These are phyloP conservation scores for Aspergillus incahuasiensis DNA, from an alignment of 495 filamentous ascomycete genomes.

Conservation along the genomic window DNA sequence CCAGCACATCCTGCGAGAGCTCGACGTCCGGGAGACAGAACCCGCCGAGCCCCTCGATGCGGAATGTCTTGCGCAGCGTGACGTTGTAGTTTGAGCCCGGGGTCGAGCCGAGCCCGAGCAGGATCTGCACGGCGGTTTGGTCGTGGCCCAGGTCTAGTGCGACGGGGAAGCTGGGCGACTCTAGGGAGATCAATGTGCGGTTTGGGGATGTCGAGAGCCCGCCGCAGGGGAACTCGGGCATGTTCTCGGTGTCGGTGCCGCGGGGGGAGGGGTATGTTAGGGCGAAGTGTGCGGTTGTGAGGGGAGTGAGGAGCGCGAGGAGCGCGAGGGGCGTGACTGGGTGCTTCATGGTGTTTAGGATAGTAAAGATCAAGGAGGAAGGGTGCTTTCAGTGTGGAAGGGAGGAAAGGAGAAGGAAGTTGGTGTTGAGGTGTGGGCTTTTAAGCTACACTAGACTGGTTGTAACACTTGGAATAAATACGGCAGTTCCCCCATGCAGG, in stretches of 20 bases:
- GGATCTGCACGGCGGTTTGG: slow-evolving; percentile 51
- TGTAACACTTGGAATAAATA: no score
- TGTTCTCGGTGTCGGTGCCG: slow-evolving; percentile 48
- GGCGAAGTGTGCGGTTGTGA: slow-evolving; percentile 56
- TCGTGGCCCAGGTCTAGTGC: slow-evolving; percentile 53
- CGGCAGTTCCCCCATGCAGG: no score
- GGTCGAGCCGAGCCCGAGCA: slow-evolving; percentile 51
- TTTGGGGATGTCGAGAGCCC: slow-evolving; percentile 43
- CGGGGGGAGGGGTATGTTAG: slow-evolving; percentile 53
- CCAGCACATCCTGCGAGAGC: slow-evolving; percentile 30
- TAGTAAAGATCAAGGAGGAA: no score
- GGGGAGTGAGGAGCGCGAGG: slow-evolving; percentile 24
- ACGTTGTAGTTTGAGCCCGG: slow-evolving; percentile 51
- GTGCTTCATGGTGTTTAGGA: no score
- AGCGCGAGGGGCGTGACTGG: background rate
- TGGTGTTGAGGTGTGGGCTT: no score
- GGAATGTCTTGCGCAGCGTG: slow-evolving; percentile 45
- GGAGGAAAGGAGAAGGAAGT: no score
- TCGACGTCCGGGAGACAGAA: slow-evolving; percentile 54
- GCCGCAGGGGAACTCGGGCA: slow-evolving; percentile 55
- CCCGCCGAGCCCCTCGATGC: slow-evolving; percentile 45
- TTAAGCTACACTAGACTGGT: no score
- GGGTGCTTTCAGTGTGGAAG: no score
- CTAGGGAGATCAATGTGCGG: slow-evolving; percentile 48
- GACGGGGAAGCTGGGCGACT: slow-evolving; percentile 45